Conservation (phyloP, 2,329 filamentous ascomycete genomes). For the Neonectria magnoliae region DNA sequence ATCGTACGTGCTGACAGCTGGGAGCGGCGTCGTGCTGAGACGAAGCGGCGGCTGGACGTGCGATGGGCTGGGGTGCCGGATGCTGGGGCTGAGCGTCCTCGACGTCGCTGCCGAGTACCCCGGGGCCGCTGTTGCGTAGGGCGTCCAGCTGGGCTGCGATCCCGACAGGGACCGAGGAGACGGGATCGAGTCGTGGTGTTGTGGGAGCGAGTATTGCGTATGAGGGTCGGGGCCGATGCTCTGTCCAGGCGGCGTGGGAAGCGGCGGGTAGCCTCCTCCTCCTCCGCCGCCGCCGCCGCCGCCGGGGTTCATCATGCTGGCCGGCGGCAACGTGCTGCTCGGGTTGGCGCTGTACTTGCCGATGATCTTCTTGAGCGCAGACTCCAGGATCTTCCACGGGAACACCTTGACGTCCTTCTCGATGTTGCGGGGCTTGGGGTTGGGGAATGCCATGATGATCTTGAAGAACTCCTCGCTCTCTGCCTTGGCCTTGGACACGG, state of each 20-base stretch:
- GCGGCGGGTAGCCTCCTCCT: slow-evolving; percentile 51
- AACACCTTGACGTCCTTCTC: slow-evolving; percentile 99
- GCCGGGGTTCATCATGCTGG: slow-evolving; percentile 54
- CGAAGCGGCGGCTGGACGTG: slow-evolving; percentile 48
- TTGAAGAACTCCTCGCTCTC: slow-evolving; percentile 99
- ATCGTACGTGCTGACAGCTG: slow-evolving; percentile 54
- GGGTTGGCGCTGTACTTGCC: slow-evolving; percentile 83
- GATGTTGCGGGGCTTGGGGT: slow-evolving; percentile 95
- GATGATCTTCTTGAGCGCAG: slow-evolving; percentile 97
- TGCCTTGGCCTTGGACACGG: slow-evolving; percentile 89
- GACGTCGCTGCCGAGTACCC: slow-evolving; percentile 47
- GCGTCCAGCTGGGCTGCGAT: slow-evolving; percentile 59
- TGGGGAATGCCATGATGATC: slow-evolving; percentile 96
- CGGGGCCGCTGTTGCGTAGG: slow-evolving; percentile 52
- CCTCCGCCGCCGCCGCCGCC: slow-evolving; percentile 24
- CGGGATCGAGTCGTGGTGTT: slow-evolving; percentile 60
- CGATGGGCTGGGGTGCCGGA: slow-evolving; percentile 50
- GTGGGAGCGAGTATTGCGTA: slow-evolving; percentile 52
- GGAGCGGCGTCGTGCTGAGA: slow-evolving; percentile 51
- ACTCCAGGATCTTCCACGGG: slow-evolving; percentile 88
- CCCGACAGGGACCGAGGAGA: slow-evolving; percentile 64
- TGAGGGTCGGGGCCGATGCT: slow-evolving; percentile 48
- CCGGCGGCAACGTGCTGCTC: slow-evolving; percentile 49
- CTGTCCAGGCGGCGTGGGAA: slow-evolving; percentile 59
- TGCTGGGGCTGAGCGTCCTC: slow-evolving; percentile 55